phyloP scores from a whole-genome alignment of 2,329 filamentous ascomycete species.

The Microdochium paspali region DNA sequence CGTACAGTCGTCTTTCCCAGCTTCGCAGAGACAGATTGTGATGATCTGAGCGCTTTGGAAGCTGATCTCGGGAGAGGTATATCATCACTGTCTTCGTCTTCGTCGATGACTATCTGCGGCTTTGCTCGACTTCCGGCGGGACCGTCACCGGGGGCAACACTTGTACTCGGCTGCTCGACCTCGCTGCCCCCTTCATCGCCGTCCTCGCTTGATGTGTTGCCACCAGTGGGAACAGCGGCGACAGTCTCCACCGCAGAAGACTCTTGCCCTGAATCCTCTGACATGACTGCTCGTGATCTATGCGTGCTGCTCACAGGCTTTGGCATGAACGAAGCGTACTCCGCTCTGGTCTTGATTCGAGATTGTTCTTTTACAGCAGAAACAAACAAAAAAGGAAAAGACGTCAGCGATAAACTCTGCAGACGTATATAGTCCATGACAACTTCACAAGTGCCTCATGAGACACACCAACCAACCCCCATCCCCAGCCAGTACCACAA shows the following conservation, averaged over 20 bases:
- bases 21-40: slow-evolving; percentile 18
- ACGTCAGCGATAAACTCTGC: not conserved
- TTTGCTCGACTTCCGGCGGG: not conserved
- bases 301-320: not conserved
- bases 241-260: slow-evolving; percentile 12
- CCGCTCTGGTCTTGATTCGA: not conserved
- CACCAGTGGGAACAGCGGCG: slow-evolving; percentile 1
- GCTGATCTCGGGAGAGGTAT: not conserved
- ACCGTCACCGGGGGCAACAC: not conserved
- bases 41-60: slow-evolving; percentile 11
- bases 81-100: slow-evolving; percentile 4
- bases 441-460: too few relatives aligned
- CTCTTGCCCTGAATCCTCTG: slow-evolving; percentile 15
- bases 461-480: too few relatives aligned
- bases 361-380: too few relatives aligned
- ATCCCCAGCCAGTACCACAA: too few relatives aligned
- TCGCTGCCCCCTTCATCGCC: not conserved
- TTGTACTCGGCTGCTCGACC: too few relatives aligned
- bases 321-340: not conserved
- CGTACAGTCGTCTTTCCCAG: slow-evolving; percentile 12
- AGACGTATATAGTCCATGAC: too few relatives aligned
- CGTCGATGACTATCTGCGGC: not conserved
- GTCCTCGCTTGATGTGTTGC: too few relatives aligned
- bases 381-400: too few relatives aligned
- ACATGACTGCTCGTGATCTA: not conserved